Evolutionary conservation across 75 land plant genomes (phyloP).

Genomic region (Selaginella moellendorffii): DNA sequence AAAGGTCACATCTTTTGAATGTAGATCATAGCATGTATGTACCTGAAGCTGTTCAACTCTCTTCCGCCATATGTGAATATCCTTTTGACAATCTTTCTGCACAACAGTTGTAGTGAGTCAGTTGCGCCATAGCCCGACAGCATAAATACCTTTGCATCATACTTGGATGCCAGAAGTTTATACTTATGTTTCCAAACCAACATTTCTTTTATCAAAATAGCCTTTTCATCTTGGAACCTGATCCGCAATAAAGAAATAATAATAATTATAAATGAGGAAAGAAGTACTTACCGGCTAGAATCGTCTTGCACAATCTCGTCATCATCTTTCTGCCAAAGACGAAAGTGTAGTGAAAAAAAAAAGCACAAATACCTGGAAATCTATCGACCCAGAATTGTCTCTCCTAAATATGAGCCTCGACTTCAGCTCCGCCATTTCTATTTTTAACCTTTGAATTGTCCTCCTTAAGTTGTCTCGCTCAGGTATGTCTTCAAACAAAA

Average conservation of each 20-base stretch:
- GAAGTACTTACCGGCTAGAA: too few species aligned
- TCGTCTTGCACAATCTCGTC: slow-evolving; percentile 11
- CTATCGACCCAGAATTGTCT: too few species aligned
- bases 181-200: slow-evolving; percentile 14
- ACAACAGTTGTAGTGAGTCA: slow-evolving; percentile 1
- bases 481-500: slow-evolving; percentile 19
- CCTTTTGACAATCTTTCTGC: slow-evolving; percentile 19
- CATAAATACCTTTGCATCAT: slow-evolving; percentile 15
- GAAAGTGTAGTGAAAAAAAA: too few species aligned
- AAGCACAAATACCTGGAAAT: too few species aligned
- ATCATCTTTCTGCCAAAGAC: background rate
- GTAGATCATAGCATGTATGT: background rate
- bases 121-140: background rate
- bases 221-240: slow-evolving; percentile 12
- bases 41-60: slow-evolving; percentile 22
- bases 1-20: background rate
- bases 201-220: slow-evolving; percentile 14
- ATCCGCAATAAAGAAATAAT: too few species aligned
- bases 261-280: too few species aligned
- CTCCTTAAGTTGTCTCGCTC: slow-evolving; percentile 24
- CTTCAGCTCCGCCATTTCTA: slow-evolving; percentile 18
- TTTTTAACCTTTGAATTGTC: slow-evolving; percentile 23
- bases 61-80: slow-evolving; percentile 12
- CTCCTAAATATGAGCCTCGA: too few species aligned
- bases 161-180: slow-evolving; percentile 15